A percentile compares a stretch with the other conserved stretches of the same genome.
phyloP scores from a whole-genome alignment of 192 early-diverging fungal species.

The Podila verticillata region DNA sequence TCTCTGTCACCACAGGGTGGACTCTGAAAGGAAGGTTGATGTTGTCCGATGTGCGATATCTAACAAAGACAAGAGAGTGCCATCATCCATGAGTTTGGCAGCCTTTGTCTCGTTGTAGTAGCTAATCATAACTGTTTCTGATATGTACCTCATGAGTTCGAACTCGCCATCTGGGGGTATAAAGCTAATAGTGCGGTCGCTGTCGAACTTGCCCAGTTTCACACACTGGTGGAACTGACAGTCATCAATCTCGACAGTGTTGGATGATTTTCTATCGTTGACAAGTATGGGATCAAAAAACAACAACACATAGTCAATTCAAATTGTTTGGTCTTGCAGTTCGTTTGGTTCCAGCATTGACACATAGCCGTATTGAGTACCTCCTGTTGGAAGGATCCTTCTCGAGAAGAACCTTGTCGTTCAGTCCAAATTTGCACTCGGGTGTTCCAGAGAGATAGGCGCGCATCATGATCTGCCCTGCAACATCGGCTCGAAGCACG shows the following conservation, averaged over 20 bases:
- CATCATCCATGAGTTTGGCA: too few relatives aligned
- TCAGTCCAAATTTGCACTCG: conserved; percentile 94
- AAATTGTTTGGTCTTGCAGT: too few relatives aligned
- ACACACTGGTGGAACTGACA: conserved; percentile 99
- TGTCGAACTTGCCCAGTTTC: conserved; percentile 90
- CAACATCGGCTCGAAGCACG: conserved; percentile 87
- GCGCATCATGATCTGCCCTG: conserved; percentile 92
- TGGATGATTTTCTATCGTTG: conserved; percentile 42
- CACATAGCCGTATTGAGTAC: conserved; percentile 27
- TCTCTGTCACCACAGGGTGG: conserved; percentile 90
- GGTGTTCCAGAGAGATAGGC: conserved; percentile 97
- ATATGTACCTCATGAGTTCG: conserved; percentile 87
- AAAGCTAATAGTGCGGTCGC: conserved; percentile 94
- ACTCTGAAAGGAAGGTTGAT: conserved; percentile 96
- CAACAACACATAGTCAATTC: neutral
- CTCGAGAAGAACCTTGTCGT: conserved; percentile 92
- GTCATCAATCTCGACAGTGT: conserved; percentile 94
- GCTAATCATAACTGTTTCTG: too few relatives aligned
- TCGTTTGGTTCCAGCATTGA: neutral
- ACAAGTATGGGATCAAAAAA: neutral
- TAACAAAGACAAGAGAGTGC: conserved; percentile 10
- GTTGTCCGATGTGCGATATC: conserved; percentile 94
- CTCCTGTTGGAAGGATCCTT: conserved; percentile 65
- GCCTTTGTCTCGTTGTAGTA: too few relatives aligned
- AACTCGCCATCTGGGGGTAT: conserved; percentile 98